These are phyloP conservation scores for Vanrija pseudolonga DNA, from an alignment of 1,284 basidiomycete species.

Conservation along the genomic window DNA sequence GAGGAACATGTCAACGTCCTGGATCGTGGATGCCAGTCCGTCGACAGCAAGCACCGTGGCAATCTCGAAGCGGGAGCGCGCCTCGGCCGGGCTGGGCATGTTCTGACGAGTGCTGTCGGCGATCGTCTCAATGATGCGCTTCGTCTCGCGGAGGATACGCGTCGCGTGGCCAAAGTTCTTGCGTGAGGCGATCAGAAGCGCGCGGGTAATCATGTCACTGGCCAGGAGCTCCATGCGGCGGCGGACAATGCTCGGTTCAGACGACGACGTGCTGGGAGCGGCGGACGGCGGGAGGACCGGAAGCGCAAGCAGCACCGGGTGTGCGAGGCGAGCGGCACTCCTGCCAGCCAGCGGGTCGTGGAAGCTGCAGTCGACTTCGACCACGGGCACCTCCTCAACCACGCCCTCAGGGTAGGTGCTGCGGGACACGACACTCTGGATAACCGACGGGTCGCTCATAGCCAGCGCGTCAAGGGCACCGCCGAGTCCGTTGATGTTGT, in stretches of 20 bases:
- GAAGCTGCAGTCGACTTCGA: conserved; percentile 88
- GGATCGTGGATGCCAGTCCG: conserved; percentile 73
- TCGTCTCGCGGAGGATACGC: conserved; percentile 82
- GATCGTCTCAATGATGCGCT: conserved; percentile 76
- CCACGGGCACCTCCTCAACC: conserved; percentile 88
- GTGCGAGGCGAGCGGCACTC: conserved; percentile 74
- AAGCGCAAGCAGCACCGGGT: conserved; percentile 82
- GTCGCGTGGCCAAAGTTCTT: conserved; percentile 81
- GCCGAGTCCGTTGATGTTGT: neutral
- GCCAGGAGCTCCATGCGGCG: conserved; percentile 88
- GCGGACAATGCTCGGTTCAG: conserved; percentile 82
- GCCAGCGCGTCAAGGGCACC: neutral
- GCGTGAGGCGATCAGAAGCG: conserved; percentile 79
- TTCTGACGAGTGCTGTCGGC: conserved; percentile 64
- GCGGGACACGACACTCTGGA: conserved; percentile 42
- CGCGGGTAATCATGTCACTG: conserved; percentile 90
- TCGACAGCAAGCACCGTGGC: conserved; percentile 65
- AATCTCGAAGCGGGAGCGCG: conserved; percentile 69
- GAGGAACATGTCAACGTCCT: conserved; percentile 75
- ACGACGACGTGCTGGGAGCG: conserved; percentile 55
- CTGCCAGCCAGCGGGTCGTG: conserved; percentile 79
- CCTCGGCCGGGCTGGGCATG: conserved; percentile 1
- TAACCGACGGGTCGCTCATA: no score
- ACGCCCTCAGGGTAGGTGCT: conserved; percentile 67
- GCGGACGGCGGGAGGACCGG: conserved; percentile 66